Conservation (phyloP, 371 early-diverging fungal genomes). For the Mucor mucedo region DNA sequence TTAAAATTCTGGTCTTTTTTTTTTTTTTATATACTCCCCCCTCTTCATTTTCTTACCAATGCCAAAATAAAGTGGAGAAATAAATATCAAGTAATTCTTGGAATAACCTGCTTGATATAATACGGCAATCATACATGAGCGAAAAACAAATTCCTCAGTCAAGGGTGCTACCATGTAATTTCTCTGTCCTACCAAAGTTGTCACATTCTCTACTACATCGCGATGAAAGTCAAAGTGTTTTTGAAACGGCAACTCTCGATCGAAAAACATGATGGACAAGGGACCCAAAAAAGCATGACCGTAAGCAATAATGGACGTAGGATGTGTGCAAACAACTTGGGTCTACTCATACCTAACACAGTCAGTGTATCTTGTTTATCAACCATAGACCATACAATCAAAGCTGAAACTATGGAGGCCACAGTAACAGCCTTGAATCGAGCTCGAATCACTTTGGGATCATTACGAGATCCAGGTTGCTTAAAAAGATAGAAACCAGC, state of each 20-base stretch:
- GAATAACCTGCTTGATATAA: slow-evolving; percentile 49
- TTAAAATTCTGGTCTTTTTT: too few relatives aligned
- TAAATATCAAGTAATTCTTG: slow-evolving; percentile 42
- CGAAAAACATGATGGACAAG: slow-evolving; percentile 41
- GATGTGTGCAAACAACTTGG: background rate
- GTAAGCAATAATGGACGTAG: slow-evolving; percentile 33
- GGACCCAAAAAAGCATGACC: slow-evolving; percentile 57
- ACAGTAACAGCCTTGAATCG: slow-evolving; percentile 43
- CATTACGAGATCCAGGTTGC: slow-evolving; percentile 32
- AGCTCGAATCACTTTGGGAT: slow-evolving; percentile 44
- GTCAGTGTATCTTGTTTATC: background rate
- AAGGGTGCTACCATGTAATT: slow-evolving; percentile 62
- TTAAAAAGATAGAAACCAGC: slow-evolving; percentile 46
- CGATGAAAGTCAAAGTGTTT: slow-evolving; percentile 28
- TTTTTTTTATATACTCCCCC: background rate
- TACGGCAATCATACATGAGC: slow-evolving; percentile 64
- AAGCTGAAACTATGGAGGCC: slow-evolving; percentile 29
- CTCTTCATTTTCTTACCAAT: slow-evolving; percentile 62
- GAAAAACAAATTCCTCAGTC: slow-evolving; percentile 73
- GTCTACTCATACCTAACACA: slow-evolving; percentile 5
- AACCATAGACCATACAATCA: slow-evolving; percentile 27
- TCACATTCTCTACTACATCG: slow-evolving; percentile 26
- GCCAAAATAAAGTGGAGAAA: slow-evolving; percentile 70
- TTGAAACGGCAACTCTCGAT: slow-evolving; percentile 45
- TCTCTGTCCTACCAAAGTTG: slow-evolving; percentile 39